Conservation (phyloP, 371 early-diverging fungal genomes). For the Mortierella sp. region DNA sequence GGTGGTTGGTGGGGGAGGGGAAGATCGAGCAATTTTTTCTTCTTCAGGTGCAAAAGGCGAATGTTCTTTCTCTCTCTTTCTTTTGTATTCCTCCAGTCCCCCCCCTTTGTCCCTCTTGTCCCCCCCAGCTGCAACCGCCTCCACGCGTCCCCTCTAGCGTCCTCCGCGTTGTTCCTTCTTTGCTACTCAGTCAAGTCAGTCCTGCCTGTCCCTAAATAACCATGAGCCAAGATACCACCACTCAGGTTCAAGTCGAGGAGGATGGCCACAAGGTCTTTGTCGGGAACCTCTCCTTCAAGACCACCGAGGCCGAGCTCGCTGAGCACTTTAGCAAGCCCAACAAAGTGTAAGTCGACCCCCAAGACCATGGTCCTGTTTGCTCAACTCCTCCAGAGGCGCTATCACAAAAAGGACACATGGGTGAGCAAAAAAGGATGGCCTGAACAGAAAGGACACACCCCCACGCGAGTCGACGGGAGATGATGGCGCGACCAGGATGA, state of each 20-base stretch:
- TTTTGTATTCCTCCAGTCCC: slow-evolving; percentile 5
- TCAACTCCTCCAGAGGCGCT: no score
- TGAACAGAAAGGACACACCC: no score
- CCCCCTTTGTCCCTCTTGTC: slow-evolving; percentile 7
- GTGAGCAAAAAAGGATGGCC: no score
- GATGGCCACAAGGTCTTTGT: slow-evolving; percentile 89
- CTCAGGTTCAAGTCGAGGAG: slow-evolving; percentile 55
- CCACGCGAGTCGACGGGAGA: no score
- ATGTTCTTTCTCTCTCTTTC: slow-evolving; percentile 14
- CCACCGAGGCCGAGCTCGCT: slow-evolving; percentile 80
- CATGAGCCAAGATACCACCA: slow-evolving; percentile 50
- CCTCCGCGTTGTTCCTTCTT: slow-evolving; percentile 14
- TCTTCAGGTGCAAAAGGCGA: no score
- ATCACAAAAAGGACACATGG: no score
- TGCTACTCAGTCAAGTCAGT: slow-evolving; percentile 13
- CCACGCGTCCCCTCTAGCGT: slow-evolving; percentile 15
- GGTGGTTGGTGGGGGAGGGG: no score
- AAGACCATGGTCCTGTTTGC: no score
- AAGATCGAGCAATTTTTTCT: no score
- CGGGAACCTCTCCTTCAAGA: slow-evolving; percentile 92
- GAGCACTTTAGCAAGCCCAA: slow-evolving; percentile 80
- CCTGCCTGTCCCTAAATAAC: slow-evolving; percentile 36
- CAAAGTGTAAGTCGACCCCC: slow-evolving; percentile 72
- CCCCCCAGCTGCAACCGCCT: no score
- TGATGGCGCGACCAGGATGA: no score